Evolutionary conservation across 805 yeast species (phyloP).

Genomic region (Yarrowia sp.): DNA sequence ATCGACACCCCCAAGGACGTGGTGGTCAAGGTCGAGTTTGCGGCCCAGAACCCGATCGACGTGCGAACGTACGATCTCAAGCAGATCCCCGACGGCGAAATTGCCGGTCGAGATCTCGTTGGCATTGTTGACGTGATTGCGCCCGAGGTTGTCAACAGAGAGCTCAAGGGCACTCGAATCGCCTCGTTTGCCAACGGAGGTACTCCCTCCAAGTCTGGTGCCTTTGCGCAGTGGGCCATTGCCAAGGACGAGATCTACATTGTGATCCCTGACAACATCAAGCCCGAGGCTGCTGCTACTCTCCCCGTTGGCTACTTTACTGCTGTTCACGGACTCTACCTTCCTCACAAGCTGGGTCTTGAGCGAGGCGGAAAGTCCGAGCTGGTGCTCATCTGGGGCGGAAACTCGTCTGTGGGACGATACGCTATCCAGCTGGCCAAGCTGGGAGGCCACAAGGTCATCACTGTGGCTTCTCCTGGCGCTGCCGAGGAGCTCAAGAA

Average conservation of each 20-base stretch:
- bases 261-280: constrained; percentile 12
- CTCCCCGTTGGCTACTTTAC: constrained; percentile 19
- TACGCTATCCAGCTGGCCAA: constrained; percentile 23
- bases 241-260: constrained; percentile 14
- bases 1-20: constrained; percentile 15
- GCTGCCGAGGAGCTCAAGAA: background rate
- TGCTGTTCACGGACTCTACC: constrained; percentile 17
- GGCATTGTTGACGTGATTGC: constrained; percentile 15
- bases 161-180: constrained; percentile 16
- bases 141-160: background rate
- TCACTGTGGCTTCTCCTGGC: constrained; percentile 2
- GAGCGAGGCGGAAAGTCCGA: background rate
- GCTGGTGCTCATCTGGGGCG: constrained; percentile 24
- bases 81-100: constrained; percentile 20
- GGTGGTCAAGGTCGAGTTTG: constrained; percentile 19
- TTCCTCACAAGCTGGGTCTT: constrained; percentile 12
- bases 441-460: constrained; percentile 22
- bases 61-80: constrained; percentile 11
- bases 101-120: constrained; percentile 13
- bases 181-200: constrained; percentile 10
- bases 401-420: constrained; percentile 23
- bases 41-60: constrained; percentile 24
- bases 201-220: constrained; percentile 7
- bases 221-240: constrained; percentile 24
- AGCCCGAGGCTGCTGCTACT: constrained; percentile 16